Percentiles rank a stretch among this genome's conserved stretches.
Conservation (phyloP, 306 rosid genomes). For the Trifolium fragiferum region DNA sequence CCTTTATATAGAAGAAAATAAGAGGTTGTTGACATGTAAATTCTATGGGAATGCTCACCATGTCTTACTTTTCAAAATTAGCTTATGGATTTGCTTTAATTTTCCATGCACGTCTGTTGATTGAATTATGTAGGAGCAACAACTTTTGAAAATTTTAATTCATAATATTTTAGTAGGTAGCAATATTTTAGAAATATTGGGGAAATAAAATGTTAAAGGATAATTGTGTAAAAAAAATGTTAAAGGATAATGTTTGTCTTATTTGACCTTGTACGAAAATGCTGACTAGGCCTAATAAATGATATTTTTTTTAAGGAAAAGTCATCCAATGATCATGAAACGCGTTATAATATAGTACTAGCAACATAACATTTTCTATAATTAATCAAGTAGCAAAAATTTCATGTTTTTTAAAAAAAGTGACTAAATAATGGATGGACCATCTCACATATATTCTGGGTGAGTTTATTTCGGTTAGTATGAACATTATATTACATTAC, state of each 20-base stretch:
- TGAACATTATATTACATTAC: too few relatives aligned
- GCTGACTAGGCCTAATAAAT: slow-evolving; percentile 28
- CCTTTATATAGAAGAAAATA: slow-evolving; percentile 42
- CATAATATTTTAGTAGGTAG: neutral
- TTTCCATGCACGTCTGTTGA: slow-evolving; percentile 35
- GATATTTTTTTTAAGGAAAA: neutral
- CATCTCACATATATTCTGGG: too few relatives aligned
- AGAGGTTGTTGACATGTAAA: slow-evolving; percentile 12
- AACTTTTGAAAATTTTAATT: slow-evolving; percentile 17
- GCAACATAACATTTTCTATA: too few relatives aligned
- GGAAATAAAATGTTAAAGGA: neutral
- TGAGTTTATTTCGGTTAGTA: too few relatives aligned
- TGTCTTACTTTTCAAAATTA: slow-evolving; percentile 42
- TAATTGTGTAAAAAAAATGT: neutral
- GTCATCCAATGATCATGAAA: slow-evolving; percentile 17
- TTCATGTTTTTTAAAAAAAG: too few relatives aligned
- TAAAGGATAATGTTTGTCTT: slow-evolving; percentile 7
- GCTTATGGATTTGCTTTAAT: slow-evolving; percentile 27
- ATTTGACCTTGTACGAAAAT: slow-evolving; percentile 28
- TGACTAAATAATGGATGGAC: too few relatives aligned
- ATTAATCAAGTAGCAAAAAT: too few relatives aligned
- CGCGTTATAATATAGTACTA: slow-evolving; percentile 21
- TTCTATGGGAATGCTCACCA: slow-evolving; percentile 37
- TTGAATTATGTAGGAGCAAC: slow-evolving; percentile 19
- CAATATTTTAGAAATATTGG: slow-evolving; percentile 5